phyloP scores from a whole-genome alignment of 1,284 basidiomycete species.

The Microbotryum silenes-acaulis region DNA sequence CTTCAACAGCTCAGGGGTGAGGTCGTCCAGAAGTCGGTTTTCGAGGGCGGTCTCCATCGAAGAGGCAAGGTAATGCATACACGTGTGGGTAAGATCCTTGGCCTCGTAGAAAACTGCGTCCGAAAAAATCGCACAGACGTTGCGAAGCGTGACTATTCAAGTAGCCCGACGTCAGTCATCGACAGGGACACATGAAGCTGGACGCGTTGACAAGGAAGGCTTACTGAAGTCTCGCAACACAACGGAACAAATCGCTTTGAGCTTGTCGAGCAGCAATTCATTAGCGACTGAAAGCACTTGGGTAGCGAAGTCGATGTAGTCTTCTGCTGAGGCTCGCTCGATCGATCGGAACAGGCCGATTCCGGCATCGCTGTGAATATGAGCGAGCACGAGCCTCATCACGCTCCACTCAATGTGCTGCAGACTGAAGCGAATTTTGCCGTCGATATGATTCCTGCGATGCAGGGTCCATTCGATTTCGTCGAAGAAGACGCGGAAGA shows the following conservation, averaged over 20 bases:
- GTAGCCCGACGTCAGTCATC: slow-evolving; percentile 12
- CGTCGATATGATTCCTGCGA: slow-evolving; percentile 52
- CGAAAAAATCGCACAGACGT: slow-evolving; percentile 70
- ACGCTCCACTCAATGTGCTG: slow-evolving; percentile 65
- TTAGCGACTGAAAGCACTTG: slow-evolving; percentile 80
- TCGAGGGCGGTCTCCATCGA: slow-evolving; percentile 88
- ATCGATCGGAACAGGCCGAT: slow-evolving; percentile 63
- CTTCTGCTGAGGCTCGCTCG: slow-evolving; percentile 62
- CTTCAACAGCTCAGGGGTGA: slow-evolving; percentile 59
- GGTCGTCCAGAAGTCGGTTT: slow-evolving; percentile 61
- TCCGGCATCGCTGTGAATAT: slow-evolving; percentile 68
- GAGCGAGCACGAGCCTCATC: slow-evolving; percentile 68
- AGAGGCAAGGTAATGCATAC: slow-evolving; percentile 72
- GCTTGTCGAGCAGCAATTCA: slow-evolving; percentile 76
- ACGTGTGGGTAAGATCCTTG: slow-evolving; percentile 57
- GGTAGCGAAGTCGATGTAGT: slow-evolving; percentile 78
- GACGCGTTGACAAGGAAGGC: background rate
- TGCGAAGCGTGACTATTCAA: slow-evolving; percentile 60
- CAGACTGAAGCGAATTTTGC: slow-evolving; percentile 58
- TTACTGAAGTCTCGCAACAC: slow-evolving; percentile 51
- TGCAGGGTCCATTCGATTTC: slow-evolving; percentile 70
- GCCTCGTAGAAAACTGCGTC: slow-evolving; percentile 78
- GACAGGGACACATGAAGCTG: background rate
- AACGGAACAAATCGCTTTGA: slow-evolving; percentile 73
- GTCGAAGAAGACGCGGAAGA: slow-evolving; percentile 81